These are phyloP conservation scores for Ogataea hybrid DNA, from an alignment of 1,139 yeast genomes.

Conservation along the genomic window DNA sequence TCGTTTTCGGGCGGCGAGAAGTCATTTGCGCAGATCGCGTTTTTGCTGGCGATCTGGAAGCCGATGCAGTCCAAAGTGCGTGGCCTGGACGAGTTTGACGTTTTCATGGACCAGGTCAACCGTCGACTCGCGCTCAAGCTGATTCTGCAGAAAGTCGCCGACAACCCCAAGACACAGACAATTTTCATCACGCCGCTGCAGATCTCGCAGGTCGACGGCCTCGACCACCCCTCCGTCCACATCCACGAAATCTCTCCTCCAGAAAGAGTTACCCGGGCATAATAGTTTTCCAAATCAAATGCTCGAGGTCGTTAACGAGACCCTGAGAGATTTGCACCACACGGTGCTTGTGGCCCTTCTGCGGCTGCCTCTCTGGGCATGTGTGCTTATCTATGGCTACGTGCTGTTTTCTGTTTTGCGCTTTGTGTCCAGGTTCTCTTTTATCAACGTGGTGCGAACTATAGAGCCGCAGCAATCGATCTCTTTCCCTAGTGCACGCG, in stretches of 20 bases:
- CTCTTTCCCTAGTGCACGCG: constrained; percentile 24
- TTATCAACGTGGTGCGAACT: constrained; percentile 35
- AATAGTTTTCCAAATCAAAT: constrained; percentile 2
- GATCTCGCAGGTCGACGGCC: constrained; percentile 71
- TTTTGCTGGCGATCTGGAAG: constrained; percentile 88
- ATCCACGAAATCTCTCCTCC: constrained; percentile 67
- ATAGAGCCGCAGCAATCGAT: constrained; percentile 20
- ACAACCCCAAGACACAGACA: constrained; percentile 70
- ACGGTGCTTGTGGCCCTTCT: constrained; percentile 8
- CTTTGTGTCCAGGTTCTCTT: constrained; percentile 11
- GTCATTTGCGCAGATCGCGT: constrained; percentile 87
- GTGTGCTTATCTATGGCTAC: constrained; percentile 2
- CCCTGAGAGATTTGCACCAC: constrained; percentile 12
- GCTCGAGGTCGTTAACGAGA: background rate
- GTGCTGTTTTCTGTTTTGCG: background rate
- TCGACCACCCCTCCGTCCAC: constrained; percentile 58
- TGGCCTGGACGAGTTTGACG: constrained; percentile 97
- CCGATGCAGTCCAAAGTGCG: constrained; percentile 84
- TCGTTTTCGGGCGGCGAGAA: constrained; percentile 97
- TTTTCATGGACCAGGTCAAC: constrained; percentile 94
- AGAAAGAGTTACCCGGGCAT: constrained; percentile 20
- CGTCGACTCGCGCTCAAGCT: constrained; percentile 76
- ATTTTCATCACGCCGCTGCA: constrained; percentile 95
- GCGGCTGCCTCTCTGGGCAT: constrained; percentile 15
- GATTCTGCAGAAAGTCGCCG: constrained; percentile 64